Conservation (phyloP, 2,329 filamentous ascomycete species). For the Cercospora zeina region DNA sequence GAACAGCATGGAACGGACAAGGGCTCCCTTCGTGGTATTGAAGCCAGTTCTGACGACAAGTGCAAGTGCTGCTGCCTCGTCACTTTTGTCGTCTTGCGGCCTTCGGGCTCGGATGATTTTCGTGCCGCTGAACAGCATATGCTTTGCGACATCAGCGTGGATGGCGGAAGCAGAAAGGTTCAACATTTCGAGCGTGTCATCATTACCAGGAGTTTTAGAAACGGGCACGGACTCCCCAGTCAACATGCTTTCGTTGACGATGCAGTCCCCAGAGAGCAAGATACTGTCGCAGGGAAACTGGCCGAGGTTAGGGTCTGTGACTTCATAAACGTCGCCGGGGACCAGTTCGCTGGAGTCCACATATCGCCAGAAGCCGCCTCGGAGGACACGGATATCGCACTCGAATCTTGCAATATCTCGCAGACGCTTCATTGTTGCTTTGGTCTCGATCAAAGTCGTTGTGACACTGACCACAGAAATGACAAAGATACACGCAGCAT, state of each 20-base stretch:
- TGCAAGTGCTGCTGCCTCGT: slow-evolving; percentile 86
- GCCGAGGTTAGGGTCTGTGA: slow-evolving; percentile 85
- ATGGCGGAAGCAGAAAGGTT: slow-evolving; percentile 80
- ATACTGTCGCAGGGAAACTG: slow-evolving; percentile 93
- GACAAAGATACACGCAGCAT: slow-evolving; percentile 88
- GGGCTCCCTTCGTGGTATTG: slow-evolving; percentile 92
- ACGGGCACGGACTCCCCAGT: slow-evolving; percentile 96
- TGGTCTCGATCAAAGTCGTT: slow-evolving; percentile 86
- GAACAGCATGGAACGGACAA: slow-evolving; percentile 97
- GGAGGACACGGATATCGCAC: slow-evolving; percentile 88
- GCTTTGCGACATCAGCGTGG: slow-evolving; percentile 76
- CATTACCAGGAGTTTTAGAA: slow-evolving; percentile 81
- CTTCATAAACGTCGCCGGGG: slow-evolving; percentile 93
- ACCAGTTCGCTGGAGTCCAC: slow-evolving; percentile 85
- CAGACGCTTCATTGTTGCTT: slow-evolving; percentile 85
- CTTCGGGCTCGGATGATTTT: slow-evolving; percentile 89
- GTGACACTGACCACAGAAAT: slow-evolving; percentile 93
- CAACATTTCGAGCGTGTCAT: slow-evolving; percentile 73
- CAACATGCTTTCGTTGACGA: slow-evolving; percentile 99
- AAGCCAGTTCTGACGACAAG: slow-evolving; percentile 94
- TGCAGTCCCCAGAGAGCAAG: slow-evolving; percentile 88
- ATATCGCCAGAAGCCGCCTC: slow-evolving; percentile 93
- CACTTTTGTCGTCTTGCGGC: slow-evolving; percentile 80
- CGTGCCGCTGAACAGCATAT: slow-evolving; percentile 92
- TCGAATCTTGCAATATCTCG: slow-evolving; percentile 92